A percentile compares a stretch with the other conserved stretches of the same genome.
These are phyloP conservation scores for Tetrahymena malaccensis DNA, from an alignment of 73 alveolate genomes.

Conservation along the genomic window DNA sequence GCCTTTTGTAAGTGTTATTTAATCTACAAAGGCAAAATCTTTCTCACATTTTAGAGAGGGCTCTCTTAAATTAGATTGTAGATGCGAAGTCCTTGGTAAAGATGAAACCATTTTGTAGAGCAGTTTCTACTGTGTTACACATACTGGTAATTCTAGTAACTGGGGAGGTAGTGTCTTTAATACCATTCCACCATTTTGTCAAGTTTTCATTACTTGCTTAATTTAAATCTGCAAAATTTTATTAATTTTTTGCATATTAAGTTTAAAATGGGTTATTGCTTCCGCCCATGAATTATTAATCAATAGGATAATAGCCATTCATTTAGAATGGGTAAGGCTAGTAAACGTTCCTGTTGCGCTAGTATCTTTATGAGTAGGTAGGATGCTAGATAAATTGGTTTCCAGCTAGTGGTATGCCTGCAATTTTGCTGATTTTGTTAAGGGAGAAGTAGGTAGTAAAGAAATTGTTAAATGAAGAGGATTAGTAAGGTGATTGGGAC, in stretches of 20 bases:
- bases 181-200: not conserved
- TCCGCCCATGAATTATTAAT: not conserved
- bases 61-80: not conserved
- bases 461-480: not conserved
- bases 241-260: not conserved
- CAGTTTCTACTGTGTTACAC: not conserved
- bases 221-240: not conserved
- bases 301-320: not conserved
- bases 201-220: not conserved
- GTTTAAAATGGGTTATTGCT: not conserved
- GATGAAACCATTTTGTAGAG: not conserved
- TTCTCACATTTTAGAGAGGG: not conserved
- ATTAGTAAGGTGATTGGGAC: not conserved
- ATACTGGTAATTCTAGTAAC: not conserved
- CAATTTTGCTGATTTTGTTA: not conserved
- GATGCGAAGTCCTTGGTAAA: not conserved
- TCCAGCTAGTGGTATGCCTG: not conserved
- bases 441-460: not conserved
- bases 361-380: not conserved
- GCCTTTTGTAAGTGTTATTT: not conserved
- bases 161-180: not conserved
- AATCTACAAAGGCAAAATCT: not conserved
- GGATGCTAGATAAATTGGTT: not conserved
- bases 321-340: not conserved
- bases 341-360: not conserved